These are phyloP conservation scores for Metschnikowia similis DNA, from an alignment of 805 yeast genomes.

Conservation along the genomic window DNA sequence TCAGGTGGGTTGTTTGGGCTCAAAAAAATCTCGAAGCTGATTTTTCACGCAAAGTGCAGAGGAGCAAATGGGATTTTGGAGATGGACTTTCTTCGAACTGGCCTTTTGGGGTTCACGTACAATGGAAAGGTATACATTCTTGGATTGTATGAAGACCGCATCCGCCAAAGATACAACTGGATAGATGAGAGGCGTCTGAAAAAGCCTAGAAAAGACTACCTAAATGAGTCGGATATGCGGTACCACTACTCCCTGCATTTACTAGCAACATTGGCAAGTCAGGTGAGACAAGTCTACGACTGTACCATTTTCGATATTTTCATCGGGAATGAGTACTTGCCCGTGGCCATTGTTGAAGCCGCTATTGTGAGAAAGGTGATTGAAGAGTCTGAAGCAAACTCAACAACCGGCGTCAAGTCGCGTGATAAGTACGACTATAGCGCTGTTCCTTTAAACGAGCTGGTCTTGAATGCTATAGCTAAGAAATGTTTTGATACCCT, in stretches of 20 bases:
- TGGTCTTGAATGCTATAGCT: constrained; percentile 40
- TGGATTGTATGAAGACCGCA: constrained; percentile 88
- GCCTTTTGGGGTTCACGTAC: constrained; percentile 81
- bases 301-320: constrained; percentile 87
- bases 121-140: constrained; percentile 84
- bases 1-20: constrained; percentile 87
- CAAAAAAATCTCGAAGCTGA: constrained; percentile 58
- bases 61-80: constrained; percentile 69
- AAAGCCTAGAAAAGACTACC: constrained; percentile 26
- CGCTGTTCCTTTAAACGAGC: constrained; percentile 42
- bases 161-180: constrained; percentile 72
- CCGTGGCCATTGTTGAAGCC: constrained; percentile 83
- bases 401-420: constrained; percentile 11
- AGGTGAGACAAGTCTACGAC: constrained; percentile 77
- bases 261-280: constrained; percentile 76
- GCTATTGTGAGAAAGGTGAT: constrained; percentile 37
- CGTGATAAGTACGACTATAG: constrained; percentile 22
- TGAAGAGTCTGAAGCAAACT: constrained; percentile 26
- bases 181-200: constrained; percentile 44
- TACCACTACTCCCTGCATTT: constrained; percentile 87
- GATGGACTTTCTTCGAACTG: constrained; percentile 83
- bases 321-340: constrained; percentile 73
- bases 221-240: constrained; percentile 40
- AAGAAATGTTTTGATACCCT: constrained; percentile 42
- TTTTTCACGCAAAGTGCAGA: constrained; percentile 77